phyloP scores from a whole-genome alignment of 164 flowering plant genomes.

The Kalanchoe fedtschenkoi region DNA sequence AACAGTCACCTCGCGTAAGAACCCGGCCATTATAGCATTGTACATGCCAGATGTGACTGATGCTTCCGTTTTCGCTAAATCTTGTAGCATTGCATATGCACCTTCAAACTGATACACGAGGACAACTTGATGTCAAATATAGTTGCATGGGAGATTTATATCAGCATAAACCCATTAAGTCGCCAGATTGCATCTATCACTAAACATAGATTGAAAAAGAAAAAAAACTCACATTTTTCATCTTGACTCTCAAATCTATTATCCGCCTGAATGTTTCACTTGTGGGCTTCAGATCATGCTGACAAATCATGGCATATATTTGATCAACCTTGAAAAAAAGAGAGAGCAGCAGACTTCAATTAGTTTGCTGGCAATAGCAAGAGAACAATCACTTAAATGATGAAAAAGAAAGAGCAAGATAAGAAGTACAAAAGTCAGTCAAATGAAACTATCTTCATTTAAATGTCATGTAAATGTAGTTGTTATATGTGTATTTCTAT shows the following conservation, averaged over 20 bases:
- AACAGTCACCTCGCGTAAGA: conserved; percentile 51
- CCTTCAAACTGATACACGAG: conserved; percentile 47
- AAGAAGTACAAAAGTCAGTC: neutral
- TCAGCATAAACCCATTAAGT: neutral
- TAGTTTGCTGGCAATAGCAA: neutral
- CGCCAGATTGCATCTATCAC: neutral
- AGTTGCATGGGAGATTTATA: neutral
- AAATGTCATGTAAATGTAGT: too few relatives aligned
- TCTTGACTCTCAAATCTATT: conserved; percentile 50
- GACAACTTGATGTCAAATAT: neutral
- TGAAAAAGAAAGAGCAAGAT: neutral
- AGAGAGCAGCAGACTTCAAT: neutral
- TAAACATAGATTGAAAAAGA: neutral
- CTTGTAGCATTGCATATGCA: conserved; percentile 58
- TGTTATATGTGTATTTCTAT: too few relatives aligned
- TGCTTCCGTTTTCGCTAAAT: conserved; percentile 39
- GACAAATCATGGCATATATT: conserved; percentile 41
- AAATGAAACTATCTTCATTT: neutral
- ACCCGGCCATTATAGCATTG: conserved; percentile 71
- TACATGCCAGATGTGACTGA: conserved; percentile 53
- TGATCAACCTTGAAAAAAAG: conserved; percentile 41
- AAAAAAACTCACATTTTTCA: conserved; percentile 73
- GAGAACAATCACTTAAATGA: neutral
- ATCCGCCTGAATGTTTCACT: conserved; percentile 57
- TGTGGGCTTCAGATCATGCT: conserved; percentile 36